Evolutionary conservation across 768 basidiomycete species (phyloP).

Genomic region (Termitomyces sp.): DNA sequence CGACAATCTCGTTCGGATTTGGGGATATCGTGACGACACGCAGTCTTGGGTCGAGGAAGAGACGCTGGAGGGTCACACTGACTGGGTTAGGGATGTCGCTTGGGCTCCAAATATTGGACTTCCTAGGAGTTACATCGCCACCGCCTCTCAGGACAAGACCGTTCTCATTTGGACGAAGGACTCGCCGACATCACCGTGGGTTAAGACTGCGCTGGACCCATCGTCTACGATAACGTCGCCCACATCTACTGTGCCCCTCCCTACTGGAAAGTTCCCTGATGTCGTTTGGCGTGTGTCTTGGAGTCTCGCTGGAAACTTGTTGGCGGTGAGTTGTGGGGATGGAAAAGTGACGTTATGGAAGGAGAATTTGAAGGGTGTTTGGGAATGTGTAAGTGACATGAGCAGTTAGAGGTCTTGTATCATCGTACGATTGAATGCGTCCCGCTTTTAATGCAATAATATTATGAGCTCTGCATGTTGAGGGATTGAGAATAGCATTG

Average conservation of each 20-base stretch:
- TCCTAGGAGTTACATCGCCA: slow-evolving; percentile 92
- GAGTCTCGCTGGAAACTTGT: slow-evolving; percentile 93
- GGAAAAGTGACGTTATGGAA: slow-evolving; percentile 99
- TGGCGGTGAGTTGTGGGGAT: slow-evolving; percentile 96
- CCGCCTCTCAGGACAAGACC: slow-evolving; percentile 90
- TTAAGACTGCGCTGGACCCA: slow-evolving; percentile 75
- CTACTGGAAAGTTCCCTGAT: slow-evolving; percentile 86
- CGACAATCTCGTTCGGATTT: slow-evolving; percentile 92
- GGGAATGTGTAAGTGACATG: slow-evolving; percentile 97
- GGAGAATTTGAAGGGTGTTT: slow-evolving; percentile 89
- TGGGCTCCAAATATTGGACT: slow-evolving; percentile 98
- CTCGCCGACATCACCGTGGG: slow-evolving; percentile 66
- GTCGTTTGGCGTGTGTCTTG: slow-evolving; percentile 99
- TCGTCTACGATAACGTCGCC: slow-evolving; percentile 43
- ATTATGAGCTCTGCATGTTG: not conserved
- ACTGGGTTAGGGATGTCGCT: slow-evolving; percentile 99
- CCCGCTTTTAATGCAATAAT: not conserved
- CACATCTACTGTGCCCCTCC: slow-evolving; percentile 34
- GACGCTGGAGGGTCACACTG: slow-evolving; percentile 83
- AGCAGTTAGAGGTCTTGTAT: slow-evolving; percentile 47
- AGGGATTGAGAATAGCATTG: too few relatives aligned
- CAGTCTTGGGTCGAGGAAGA: slow-evolving; percentile 92
- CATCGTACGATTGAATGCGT: slow-evolving; percentile 1
- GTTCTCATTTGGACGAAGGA: slow-evolving; percentile 93
- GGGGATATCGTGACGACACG: slow-evolving; percentile 83